Percentiles rank a stretch among this genome's conserved stretches.
Evolutionary conservation across 257 asterid species (phyloP).

Genomic region (Nicotiana undulata): DNA sequence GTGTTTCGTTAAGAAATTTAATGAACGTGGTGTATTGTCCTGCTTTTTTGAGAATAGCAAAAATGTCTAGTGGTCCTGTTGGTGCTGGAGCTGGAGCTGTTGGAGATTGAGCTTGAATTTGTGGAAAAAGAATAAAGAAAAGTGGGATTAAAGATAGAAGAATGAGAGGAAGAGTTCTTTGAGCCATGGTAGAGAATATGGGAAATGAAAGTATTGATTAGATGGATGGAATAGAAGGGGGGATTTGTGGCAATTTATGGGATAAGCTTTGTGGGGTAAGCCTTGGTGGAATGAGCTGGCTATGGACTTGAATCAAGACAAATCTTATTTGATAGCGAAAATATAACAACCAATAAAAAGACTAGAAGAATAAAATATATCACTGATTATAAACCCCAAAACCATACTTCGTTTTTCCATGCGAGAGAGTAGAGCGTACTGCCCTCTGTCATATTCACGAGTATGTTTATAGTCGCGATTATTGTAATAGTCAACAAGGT

Average conservation of each 20-base stretch:
- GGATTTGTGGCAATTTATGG: constrained; percentile 14
- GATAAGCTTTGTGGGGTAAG: constrained; percentile 21
- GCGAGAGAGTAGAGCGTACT: no score
- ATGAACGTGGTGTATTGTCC: constrained; percentile 47
- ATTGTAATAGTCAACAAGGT: no score
- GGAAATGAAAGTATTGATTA: constrained; percentile 1
- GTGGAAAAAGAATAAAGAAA: constrained; percentile 15
- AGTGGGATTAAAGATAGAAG: constrained; percentile 20
- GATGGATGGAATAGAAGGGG: not conserved
- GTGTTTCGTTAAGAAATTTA: constrained; percentile 46
- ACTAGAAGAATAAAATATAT: not conserved
- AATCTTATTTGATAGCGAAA: constrained; percentile 3
- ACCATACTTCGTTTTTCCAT: not conserved
- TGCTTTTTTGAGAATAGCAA: constrained; percentile 51
- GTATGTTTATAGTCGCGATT: no score
- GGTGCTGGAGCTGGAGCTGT: constrained; percentile 59
- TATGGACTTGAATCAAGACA: constrained; percentile 22
- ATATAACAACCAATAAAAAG: constrained; percentile 18
- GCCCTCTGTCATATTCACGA: no score
- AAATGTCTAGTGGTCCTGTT: constrained; percentile 55
- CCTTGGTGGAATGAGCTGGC: constrained; percentile 66
- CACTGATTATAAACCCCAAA: not conserved
- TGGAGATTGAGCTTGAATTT: constrained; percentile 31
- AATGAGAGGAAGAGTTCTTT: constrained; percentile 15
- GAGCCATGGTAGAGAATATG: constrained; percentile 29